Base-by-base conservation (phyloP, 495 filamentous ascomycete genomes). In the Aspergillus steynii region DNA sequence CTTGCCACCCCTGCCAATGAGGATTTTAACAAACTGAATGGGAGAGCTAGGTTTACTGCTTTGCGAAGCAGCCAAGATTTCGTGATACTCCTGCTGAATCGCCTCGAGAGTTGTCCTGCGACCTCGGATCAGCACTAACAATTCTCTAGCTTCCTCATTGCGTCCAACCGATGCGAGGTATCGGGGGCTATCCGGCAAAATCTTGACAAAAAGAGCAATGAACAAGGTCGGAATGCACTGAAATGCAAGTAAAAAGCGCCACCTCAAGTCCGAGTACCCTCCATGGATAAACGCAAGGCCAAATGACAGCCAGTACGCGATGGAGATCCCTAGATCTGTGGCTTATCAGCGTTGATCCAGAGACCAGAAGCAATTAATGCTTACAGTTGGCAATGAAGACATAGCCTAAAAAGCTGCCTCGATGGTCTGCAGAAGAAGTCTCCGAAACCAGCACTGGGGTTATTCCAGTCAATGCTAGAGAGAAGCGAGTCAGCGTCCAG, bases 231-330 rank as follows among this genome's bases (percentile, higher is more conserved):
- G 83, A 45, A 84, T 66, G 58, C 78, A 80, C 60, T 84, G 81
- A 61, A 84, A 81, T 1, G 82, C 83, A 4, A 87, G 75, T 8
- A 82, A 68, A 42, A 86, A 84, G 4, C 84, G 74, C 83, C 83
- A 83, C 66, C 82, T 66, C 49, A 86, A 68, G 45, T 79, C 74
- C 14, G 77, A 77, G 58, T 81, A 77, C 28, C 79, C 81, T 56
- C 79, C 67, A 55, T 83, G 65, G 61, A 85, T 69, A 57, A 80
- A 83, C 12, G 82, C 75, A 49, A 86, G 72, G 47, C 83, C 82
- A 61, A 85, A 87, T 25, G 82, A 81, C 59, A 87, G 74, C 85
- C 85, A 88, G 70, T 88, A 87, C 7, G 85, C 84, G 31, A 88
- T 69, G 3, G 80, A 79, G 32, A 89, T 85, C 55, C 85, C 85